Base-by-base conservation (phyloP, 768 basidiomycete species). In the Mycena metata region DNA sequence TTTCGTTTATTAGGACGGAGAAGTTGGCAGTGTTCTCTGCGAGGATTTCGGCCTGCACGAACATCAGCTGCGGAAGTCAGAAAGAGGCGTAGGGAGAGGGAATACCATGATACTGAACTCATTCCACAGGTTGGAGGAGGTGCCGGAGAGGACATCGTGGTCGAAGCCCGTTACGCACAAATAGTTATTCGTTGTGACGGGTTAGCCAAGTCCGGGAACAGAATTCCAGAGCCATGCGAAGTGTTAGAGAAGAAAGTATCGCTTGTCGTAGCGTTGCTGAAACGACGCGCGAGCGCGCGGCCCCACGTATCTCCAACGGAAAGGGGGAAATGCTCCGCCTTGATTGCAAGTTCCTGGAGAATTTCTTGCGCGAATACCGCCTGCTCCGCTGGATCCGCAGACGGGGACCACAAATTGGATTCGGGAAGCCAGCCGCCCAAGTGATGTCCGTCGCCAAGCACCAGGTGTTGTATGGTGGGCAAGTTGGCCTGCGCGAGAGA, bases 101-200 rank as follows among this genome's bases (percentile, higher is more conserved):
- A 47, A 16, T 45, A 68, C 66, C 23, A 64, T 67, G 52, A 47
- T 33, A 36, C 67, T 69, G 5, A 39, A 10, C 15, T 39, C 39
- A 15, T 39, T 39, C 39, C 39, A 39, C 11, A 39, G 39, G 15
- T 39, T 39, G 39, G 45, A 80, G 6, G 88, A 88, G 2, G 85
- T 83, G 15, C 86, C 89, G 73, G 86, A 83, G 46, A 90, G 66
- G 72, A 90, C 16, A 75, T 78, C 0, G 79, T 86, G 86, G 69
- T 89, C 87, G 64, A 88, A 91, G 5, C 84, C 84, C 3, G 83
- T 83, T 16, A 83, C 84, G 72, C 91, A 92, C 2, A 79, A 71
- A 4, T 82, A 82, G 13, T 66, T 42, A 56, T 79, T 83, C 35
- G 76, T 73, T 0, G 87, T 87, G 6, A 69, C 67, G 64, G 42